phyloP scores from a whole-genome alignment of 1,139 yeast species.

The Eremothecium gossypii region DNA sequence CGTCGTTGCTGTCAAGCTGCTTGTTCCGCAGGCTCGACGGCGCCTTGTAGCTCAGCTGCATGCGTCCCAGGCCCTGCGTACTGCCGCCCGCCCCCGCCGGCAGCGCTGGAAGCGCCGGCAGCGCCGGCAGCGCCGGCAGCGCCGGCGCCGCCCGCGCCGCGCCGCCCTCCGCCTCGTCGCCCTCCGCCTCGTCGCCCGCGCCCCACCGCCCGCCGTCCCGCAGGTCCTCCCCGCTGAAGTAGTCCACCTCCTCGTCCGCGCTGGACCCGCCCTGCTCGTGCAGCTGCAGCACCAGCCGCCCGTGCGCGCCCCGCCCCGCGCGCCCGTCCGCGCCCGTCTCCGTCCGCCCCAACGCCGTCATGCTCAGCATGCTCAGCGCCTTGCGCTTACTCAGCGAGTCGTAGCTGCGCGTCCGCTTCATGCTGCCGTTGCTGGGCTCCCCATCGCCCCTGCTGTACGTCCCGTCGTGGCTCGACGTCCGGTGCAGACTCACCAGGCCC shows the following conservation, averaged over 20 bases:
- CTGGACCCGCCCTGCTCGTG: slow-evolving; percentile 18
- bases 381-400: slow-evolving; percentile 24
- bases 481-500: slow-evolving; percentile 18
- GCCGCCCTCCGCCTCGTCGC: slow-evolving; percentile 31
- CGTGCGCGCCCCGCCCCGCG: slow-evolving; percentile 23
- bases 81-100: slow-evolving; percentile 4
- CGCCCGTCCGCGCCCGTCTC: slow-evolving; percentile 12
- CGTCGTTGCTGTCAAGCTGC: slow-evolving; percentile 6
- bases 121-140: slow-evolving; percentile 6
- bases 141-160: not conserved
- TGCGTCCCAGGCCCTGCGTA: slow-evolving; percentile 4
- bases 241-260: slow-evolving; percentile 18
- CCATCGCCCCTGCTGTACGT: not conserved
- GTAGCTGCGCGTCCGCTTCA: slow-evolving; percentile 15
- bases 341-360: slow-evolving; percentile 24
- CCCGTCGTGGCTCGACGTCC: slow-evolving; percentile 21
- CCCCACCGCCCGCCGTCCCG: slow-evolving; percentile 22
- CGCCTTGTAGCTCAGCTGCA: slow-evolving; percentile 20
- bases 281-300: slow-evolving; percentile 23
- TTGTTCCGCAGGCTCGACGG: slow-evolving; percentile 19
- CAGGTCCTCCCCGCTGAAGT: slow-evolving; percentile 14
- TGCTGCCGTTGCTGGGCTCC: not conserved
- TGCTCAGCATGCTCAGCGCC: slow-evolving; percentile 27
- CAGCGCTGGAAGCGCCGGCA: slow-evolving; percentile 3
- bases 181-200: slow-evolving; percentile 30